phyloP scores from a whole-genome alignment of 805 yeast species.

The Saccharomycopsis synnaedendra region DNA sequence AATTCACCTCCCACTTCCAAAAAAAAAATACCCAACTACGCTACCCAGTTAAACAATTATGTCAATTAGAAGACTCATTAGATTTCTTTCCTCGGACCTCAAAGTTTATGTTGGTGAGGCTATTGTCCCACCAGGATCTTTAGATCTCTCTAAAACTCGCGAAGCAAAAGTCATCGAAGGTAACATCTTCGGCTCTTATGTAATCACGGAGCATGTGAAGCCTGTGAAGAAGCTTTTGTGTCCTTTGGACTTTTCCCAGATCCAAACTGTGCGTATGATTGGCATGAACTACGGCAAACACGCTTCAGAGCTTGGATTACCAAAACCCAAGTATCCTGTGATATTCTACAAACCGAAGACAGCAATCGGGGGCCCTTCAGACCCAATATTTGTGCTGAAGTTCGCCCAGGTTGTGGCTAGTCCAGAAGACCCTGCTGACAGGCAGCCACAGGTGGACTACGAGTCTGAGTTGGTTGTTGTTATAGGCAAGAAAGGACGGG shows the following conservation, averaged over 20 bases:
- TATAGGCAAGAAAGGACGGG: slow-evolving; percentile 36
- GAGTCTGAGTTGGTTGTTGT: slow-evolving; percentile 44
- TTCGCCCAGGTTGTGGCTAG: slow-evolving; percentile 22
- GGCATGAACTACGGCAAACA: slow-evolving; percentile 42
- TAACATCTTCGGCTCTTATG: slow-evolving; percentile 29
- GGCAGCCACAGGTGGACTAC: slow-evolving; percentile 31
- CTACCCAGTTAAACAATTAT: background rate
- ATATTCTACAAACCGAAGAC: slow-evolving; percentile 41
- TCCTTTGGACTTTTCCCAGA: slow-evolving; percentile 28
- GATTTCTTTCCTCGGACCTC: slow-evolving; percentile 37
- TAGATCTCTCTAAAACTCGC: slow-evolving; percentile 28
- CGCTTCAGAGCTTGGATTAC: slow-evolving; percentile 28
- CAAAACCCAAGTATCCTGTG: slow-evolving; percentile 37
- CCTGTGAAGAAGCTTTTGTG: slow-evolving; percentile 27
- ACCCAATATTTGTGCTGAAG: slow-evolving; percentile 31
- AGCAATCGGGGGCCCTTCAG: slow-evolving; percentile 32
- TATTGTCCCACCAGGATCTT: slow-evolving; percentile 23
- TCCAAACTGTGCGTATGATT: slow-evolving; percentile 32
- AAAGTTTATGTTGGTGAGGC: slow-evolving; percentile 37
- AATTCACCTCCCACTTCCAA: no score
- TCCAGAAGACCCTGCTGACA: slow-evolving; percentile 1
- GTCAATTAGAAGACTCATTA: slow-evolving; percentile 23
- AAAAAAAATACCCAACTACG: no score
- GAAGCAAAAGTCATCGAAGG: slow-evolving; percentile 36
- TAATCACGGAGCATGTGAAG: slow-evolving; percentile 27